Percentiles rank a stretch among this genome's conserved stretches.
Conservation (phyloP, 1,284 basidiomycete species). For the Leccinum fallax region DNA sequence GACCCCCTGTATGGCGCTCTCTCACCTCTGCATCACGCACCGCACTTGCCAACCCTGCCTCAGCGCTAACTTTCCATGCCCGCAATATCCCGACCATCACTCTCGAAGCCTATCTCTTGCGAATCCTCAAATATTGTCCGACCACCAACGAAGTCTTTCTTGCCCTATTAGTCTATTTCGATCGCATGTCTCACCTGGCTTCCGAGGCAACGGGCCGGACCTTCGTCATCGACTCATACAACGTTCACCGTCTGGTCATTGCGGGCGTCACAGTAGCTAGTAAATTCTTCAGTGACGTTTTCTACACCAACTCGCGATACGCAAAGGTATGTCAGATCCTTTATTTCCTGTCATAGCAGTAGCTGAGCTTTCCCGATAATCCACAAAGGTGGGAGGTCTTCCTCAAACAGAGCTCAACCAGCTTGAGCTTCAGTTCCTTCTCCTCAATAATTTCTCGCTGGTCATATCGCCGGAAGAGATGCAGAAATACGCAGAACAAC, state of each 20-base stretch:
- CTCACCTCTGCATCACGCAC: slow-evolving; percentile 80
- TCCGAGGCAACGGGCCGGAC: slow-evolving; percentile 66
- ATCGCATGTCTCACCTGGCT: slow-evolving; percentile 80
- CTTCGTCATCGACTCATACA: slow-evolving; percentile 97
- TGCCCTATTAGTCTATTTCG: slow-evolving; percentile 94
- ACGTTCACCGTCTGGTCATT: slow-evolving; percentile 95
- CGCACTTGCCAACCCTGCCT: slow-evolving; percentile 78
- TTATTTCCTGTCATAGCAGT: neutral
- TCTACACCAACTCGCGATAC: slow-evolving; percentile 99
- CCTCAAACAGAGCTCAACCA: slow-evolving; percentile 95
- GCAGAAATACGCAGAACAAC: slow-evolving; percentile 92
- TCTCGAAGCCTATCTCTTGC: slow-evolving; percentile 91
- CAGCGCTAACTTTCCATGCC: slow-evolving; percentile 92
- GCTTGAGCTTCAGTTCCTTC: slow-evolving; percentile 94
- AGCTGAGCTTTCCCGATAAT: slow-evolving; percentile 4
- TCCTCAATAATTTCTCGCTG: slow-evolving; percentile 93
- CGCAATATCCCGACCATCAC: slow-evolving; percentile 94
- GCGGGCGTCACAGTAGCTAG: slow-evolving; percentile 97
- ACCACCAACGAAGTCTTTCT: slow-evolving; percentile 98
- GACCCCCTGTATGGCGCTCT: slow-evolving; percentile 56
- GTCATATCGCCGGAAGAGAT: slow-evolving; percentile 90
- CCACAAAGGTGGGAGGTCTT: slow-evolving; percentile 83
- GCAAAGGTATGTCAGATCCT: slow-evolving; percentile 76
- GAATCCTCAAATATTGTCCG: slow-evolving; percentile 98
- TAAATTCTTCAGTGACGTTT: slow-evolving; percentile 99